Evolutionary conservation across 1,284 basidiomycete species (phyloP).

Genomic region (Cutaneotrichosporon daszewskae): DNA sequence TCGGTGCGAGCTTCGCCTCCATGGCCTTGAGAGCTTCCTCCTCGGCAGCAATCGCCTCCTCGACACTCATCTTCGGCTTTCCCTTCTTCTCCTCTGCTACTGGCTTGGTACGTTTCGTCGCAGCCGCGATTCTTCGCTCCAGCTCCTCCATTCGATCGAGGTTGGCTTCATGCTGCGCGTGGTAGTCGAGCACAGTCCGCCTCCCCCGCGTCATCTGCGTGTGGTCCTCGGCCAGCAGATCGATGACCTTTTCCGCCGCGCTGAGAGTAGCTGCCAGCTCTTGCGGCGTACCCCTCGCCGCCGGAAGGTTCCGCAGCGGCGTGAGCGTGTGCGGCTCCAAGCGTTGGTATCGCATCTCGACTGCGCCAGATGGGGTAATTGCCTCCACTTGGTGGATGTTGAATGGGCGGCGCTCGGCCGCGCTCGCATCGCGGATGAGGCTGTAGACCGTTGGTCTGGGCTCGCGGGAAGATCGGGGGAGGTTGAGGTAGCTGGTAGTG

Average conservation of each 20-base stretch:
- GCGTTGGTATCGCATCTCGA: background rate
- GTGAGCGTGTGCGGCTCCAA: slow-evolving; percentile 17
- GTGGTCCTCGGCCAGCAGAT: slow-evolving; percentile 23
- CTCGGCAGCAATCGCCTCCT: slow-evolving; percentile 42
- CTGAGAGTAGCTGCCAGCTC: slow-evolving; percentile 35
- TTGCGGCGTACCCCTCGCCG: slow-evolving; percentile 13
- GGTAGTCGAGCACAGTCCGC: slow-evolving; percentile 27
- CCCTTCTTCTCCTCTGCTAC: background rate
- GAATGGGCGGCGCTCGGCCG: slow-evolving; percentile 38
- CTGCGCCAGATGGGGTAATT: background rate
- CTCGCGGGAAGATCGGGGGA: slow-evolving; percentile 1
- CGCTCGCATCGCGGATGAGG: slow-evolving; percentile 41
- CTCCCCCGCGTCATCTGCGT: slow-evolving; percentile 38
- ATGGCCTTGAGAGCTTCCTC: slow-evolving; percentile 36
- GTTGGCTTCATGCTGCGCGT: slow-evolving; percentile 31
- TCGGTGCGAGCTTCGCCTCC: slow-evolving; percentile 29
- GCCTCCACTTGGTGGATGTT: slow-evolving; percentile 18
- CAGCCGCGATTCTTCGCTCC: slow-evolving; percentile 35
- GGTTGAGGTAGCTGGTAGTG: slow-evolving; percentile 33
- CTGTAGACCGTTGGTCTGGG: slow-evolving; percentile 19
- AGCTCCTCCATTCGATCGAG: slow-evolving; percentile 31
- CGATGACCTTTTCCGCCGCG: slow-evolving; percentile 39
- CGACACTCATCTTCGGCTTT: slow-evolving; percentile 19
- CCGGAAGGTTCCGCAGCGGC: slow-evolving; percentile 29
- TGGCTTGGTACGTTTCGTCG: slow-evolving; percentile 5